A percentile compares a stretch with the other conserved stretches of the same genome.
Evolutionary conservation across 306 rosid species (phyloP).

Genomic region (Echinosophora koreensis): DNA sequence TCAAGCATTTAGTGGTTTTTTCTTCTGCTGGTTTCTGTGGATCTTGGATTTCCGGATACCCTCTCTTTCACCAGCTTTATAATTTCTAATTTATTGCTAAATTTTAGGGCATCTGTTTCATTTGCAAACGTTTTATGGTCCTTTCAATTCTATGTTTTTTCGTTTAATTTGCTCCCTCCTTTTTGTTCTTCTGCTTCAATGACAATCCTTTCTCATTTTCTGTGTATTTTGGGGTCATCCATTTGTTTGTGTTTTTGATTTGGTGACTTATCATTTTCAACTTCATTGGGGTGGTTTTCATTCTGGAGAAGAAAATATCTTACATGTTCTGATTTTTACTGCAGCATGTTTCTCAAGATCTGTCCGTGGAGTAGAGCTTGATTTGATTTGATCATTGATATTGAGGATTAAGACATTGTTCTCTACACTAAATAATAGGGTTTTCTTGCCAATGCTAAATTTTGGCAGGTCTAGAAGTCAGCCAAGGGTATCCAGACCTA

Average conservation of each 20-base stretch:
- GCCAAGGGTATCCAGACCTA: slow-evolving; percentile 69
- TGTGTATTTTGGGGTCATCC: slow-evolving; percentile 3
- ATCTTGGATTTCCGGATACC: slow-evolving; percentile 50
- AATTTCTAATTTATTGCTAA: slow-evolving; percentile 28
- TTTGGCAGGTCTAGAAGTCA: slow-evolving; percentile 75
- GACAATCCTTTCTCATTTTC: neutral
- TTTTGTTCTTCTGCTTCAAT: slow-evolving; percentile 14
- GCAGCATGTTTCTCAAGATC: slow-evolving; percentile 56
- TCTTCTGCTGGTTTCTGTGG: slow-evolving; percentile 48
- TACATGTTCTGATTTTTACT: slow-evolving; percentile 43
- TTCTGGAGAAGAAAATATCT: slow-evolving; percentile 29
- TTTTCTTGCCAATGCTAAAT: slow-evolving; percentile 66
- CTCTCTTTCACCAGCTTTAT: slow-evolving; percentile 30
- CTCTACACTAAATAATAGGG: slow-evolving; percentile 31
- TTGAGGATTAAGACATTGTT: slow-evolving; percentile 49
- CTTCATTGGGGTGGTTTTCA: slow-evolving; percentile 29
- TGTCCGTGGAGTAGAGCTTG: slow-evolving; percentile 45
- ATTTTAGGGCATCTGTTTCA: slow-evolving; percentile 14
- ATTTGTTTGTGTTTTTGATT: neutral
- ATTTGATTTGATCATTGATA: slow-evolving; percentile 52
- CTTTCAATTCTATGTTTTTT: slow-evolving; percentile 31
- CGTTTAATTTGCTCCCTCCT: neutral
- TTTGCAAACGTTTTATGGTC: slow-evolving; percentile 12
- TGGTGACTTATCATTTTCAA: slow-evolving; percentile 1
- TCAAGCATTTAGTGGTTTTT: slow-evolving; percentile 35